Evolutionary conservation across 1,284 basidiomycete species (phyloP), one percentile per base, ranked within the genome.

Genomic region (Porodaedalea pini): DNA sequence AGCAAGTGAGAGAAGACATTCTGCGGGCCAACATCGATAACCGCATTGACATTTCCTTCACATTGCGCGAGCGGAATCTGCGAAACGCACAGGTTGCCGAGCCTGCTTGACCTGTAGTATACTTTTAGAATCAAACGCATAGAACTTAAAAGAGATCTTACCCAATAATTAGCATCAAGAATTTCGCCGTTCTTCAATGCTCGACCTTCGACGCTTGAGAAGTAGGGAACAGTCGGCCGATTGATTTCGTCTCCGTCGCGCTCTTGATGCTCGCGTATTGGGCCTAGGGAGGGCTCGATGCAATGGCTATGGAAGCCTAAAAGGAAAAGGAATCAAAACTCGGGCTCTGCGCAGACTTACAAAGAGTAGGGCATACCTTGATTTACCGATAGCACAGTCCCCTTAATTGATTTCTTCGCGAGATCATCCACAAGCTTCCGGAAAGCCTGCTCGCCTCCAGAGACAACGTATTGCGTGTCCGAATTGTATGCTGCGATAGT

Each of bases 251-350:
- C 47, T 15, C 57, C 56, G n/a, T 67, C 61, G 11, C 64, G 59
- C 15, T 66, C 62, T n/a, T 70, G 44, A 69, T 70, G 71, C 4
- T 57, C 51, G 29, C 61, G 62, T 4, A 73, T 64, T 2, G 64
- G 58, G 6, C 65, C 64, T 52, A 73, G 63, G 10, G 64, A 64
- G 17, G 60, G 54, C 0, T 66, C 61, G 48, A 73, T 67, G 45
- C 67, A 68, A 36, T 68, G 69, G 52, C 70, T 71, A 29, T 73
- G 71, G 66, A 73, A 73, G 8, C 69, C 71, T 72, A n/a, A n/a
- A n/a, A n/a, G n/a, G n/a, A 11, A 52, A 31, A 40, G 3, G 19
- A 13, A 6, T n/a, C 6, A n/a, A 19, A 3, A 51, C 11, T 44
- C 43, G 48, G 8, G n/a, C n/a, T 17, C 15, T n/a, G n/a, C n/a